Conservation (phyloP, 768 basidiomycete genomes). For the Pulveroboletus sp. region DNA sequence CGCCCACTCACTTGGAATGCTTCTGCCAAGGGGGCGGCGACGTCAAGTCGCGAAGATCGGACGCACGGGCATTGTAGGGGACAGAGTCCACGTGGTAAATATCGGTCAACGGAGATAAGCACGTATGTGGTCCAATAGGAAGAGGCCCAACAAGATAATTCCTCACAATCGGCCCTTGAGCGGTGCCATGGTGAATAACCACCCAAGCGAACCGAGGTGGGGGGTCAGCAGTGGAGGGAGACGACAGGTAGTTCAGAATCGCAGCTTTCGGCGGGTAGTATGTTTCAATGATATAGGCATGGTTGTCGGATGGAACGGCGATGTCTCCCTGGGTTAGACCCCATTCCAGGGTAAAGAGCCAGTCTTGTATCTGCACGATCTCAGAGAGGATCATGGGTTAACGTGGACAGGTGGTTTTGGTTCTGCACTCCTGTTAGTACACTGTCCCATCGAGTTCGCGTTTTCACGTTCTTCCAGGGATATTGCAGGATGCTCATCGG, state of each 20-base stretch:
- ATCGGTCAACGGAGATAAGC: conserved; percentile 40
- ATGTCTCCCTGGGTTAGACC: conserved; percentile 36
- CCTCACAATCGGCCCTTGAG: conserved; percentile 38
- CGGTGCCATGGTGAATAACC: conserved; percentile 48
- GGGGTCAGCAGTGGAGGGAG: conserved; percentile 20
- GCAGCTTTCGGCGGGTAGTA: conserved; percentile 46
- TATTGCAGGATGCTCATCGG: neutral
- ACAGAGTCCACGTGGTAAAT: conserved; percentile 52
- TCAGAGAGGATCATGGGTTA: conserved; percentile 54
- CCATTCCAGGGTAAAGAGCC: conserved; percentile 42
- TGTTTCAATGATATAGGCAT: conserved; percentile 47
- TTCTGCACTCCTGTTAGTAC: too few species aligned
- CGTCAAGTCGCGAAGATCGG: conserved; percentile 26
- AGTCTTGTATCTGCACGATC: conserved; percentile 39
- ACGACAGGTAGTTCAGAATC: conserved; percentile 44
- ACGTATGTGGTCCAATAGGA: conserved; percentile 40
- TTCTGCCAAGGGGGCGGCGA: conserved; percentile 36
- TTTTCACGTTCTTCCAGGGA: neutral
- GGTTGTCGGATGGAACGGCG: conserved; percentile 43
- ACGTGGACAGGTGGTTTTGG: conserved; percentile 37
- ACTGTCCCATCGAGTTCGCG: conserved; percentile 28
- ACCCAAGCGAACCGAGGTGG: conserved; percentile 45
- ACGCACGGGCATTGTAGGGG: conserved; percentile 51
- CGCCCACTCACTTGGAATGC: conserved; percentile 40
- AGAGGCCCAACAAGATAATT: conserved; percentile 61